A percentile compares a stretch with the other conserved stretches of the same genome.
These are phyloP conservation scores for Candida sp. DNA, from an alignment of 1,139 yeast species.

Conservation along the genomic window DNA sequence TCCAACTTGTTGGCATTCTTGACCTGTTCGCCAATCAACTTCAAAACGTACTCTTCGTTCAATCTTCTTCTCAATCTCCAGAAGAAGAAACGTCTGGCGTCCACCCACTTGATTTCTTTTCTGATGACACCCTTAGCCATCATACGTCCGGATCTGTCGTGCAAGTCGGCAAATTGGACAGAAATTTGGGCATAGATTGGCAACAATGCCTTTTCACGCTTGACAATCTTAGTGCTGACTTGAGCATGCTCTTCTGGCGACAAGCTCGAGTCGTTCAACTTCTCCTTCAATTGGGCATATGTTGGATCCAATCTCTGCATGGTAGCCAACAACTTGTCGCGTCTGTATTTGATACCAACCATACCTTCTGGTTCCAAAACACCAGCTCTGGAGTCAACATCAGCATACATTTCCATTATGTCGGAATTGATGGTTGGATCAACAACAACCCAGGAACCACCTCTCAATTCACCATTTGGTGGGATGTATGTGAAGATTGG, in stretches of 20 bases:
- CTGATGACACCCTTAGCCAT: conserved; percentile 90
- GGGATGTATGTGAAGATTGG: conserved; percentile 98
- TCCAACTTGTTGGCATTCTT: conserved; percentile 73
- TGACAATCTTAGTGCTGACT: conserved; percentile 66
- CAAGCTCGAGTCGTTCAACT: conserved; percentile 56
- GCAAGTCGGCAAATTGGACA: conserved; percentile 96
- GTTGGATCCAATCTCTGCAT: conserved; percentile 88
- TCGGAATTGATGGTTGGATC: conserved; percentile 97
- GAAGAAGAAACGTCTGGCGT: conserved; percentile 96
- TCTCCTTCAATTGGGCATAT: conserved; percentile 68
- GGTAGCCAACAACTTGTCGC: conserved; percentile 86
- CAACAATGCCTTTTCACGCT: conserved; percentile 78
- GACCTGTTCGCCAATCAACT: conserved; percentile 70
- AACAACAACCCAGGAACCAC: conserved; percentile 99
- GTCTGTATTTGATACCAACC: conserved; percentile 98
- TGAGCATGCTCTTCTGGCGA: conserved; percentile 69
- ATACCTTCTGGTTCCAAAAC: conserved; percentile 99
- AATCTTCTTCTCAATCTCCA: conserved; percentile 98
- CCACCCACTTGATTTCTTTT: conserved; percentile 82
- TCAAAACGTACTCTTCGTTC: conserved; percentile 87
- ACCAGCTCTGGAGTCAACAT: conserved; percentile 96
- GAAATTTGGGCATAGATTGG: conserved; percentile 94
- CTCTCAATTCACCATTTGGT: conserved; percentile 97
- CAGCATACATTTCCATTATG: conserved; percentile 99
- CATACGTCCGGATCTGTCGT: conserved; percentile 98